Percentiles rank a stretch among this genome's conserved stretches.
phyloP scores from a whole-genome alignment of 169 alveolate genomes.

The Plasmodium vivax region DNA sequence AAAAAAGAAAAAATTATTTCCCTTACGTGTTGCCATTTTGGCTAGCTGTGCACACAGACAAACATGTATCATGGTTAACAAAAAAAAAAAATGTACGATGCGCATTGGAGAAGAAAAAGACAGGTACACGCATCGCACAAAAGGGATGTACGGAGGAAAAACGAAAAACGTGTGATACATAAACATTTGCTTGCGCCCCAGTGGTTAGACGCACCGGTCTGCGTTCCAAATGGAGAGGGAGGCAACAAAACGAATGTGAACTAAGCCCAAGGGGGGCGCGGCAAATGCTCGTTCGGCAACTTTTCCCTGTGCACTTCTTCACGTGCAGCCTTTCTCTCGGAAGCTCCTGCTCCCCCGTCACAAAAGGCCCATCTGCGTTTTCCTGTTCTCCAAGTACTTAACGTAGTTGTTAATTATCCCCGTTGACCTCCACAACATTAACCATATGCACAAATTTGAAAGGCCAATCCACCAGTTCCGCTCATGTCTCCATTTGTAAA shows the following conservation, averaged over 20 bases:
- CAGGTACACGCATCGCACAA: background rate
- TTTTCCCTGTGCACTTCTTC: background rate
- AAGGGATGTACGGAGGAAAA: background rate
- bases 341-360: background rate
- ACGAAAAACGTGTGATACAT: background rate
- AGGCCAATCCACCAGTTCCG: slow-evolving; percentile 75
- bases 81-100: background rate
- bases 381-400: slow-evolving; percentile 50
- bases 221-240: background rate
- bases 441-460: slow-evolving; percentile 74
- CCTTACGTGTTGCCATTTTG: background rate
- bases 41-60: background rate
- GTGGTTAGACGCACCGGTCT: background rate
- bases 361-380: slow-evolving; percentile 7
- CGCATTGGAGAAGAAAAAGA: background rate
- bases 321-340: background rate
- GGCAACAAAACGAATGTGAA: background rate
- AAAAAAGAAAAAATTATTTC: background rate
- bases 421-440: slow-evolving; percentile 72
- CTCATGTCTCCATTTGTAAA: slow-evolving; percentile 75
- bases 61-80: background rate
- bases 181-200: background rate
- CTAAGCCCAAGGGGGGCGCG: background rate
- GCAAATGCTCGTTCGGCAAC: background rate
- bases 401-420: slow-evolving; percentile 67